Evolutionary conservation across 208 protist genomes (phyloP).

Genomic region (Leishmania lainsoni): DNA sequence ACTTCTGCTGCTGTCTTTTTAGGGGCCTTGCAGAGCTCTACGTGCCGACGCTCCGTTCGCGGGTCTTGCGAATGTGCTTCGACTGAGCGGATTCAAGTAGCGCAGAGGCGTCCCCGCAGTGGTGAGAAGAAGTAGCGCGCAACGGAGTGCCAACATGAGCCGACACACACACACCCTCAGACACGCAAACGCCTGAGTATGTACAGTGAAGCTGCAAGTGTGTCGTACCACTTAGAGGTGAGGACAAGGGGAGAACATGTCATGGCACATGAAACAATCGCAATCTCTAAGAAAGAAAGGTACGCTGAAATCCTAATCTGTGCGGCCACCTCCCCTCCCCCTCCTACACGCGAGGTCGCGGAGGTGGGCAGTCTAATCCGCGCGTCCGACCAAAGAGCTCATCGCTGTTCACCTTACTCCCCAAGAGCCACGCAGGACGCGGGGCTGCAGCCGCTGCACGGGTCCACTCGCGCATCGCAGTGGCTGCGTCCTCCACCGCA

Average conservation of each 20-base stretch:
- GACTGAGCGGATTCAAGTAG: neutral
- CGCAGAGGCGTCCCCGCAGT: neutral
- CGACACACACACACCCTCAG: neutral
- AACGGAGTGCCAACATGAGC: neutral
- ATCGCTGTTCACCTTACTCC: constrained; percentile 7
- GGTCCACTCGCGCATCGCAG: constrained; percentile 23
- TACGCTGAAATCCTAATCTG: neutral
- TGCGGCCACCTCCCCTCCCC: neutral
- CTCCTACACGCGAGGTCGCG: constrained; percentile 7
- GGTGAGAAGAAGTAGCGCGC: neutral
- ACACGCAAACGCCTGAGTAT: neutral
- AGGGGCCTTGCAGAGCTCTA: neutral
- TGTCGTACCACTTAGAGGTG: neutral
- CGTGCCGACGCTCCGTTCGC: neutral
- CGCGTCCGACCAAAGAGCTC: constrained; percentile 6
- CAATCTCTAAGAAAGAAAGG: neutral
- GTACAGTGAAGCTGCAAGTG: neutral
- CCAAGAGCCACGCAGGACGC: constrained; percentile 14
- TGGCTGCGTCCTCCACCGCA: constrained; percentile 3
- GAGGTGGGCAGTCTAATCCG: constrained; percentile 10
- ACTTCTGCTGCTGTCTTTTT: neutral
- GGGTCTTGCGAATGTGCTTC: neutral
- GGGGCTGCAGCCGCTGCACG: constrained; percentile 3
- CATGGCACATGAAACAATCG: neutral
- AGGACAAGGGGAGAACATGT: neutral